Conservation (phyloP, 1,139 yeast genomes). For the Kazachstania sp. region DNA sequence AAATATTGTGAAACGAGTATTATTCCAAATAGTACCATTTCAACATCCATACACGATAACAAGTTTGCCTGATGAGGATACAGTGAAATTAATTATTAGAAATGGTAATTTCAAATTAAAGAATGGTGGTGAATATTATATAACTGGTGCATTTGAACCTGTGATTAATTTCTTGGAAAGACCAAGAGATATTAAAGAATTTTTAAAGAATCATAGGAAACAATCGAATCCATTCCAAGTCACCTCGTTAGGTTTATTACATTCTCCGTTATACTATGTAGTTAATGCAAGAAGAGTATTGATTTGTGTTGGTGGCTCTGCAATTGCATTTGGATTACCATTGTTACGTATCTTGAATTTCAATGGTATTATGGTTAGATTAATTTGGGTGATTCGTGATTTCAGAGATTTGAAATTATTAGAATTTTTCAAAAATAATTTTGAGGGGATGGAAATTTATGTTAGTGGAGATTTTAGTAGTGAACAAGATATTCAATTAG, state of each 20-base stretch:
- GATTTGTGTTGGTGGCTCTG: slow-evolving; percentile 12
- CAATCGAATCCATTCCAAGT: slow-evolving; percentile 14
- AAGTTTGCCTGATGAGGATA: slow-evolving; percentile 46
- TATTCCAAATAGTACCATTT: slow-evolving; percentile 30
- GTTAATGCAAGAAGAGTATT: slow-evolving; percentile 42
- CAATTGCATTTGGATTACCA: slow-evolving; percentile 12
- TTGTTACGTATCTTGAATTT: slow-evolving; percentile 37
- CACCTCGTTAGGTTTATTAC: slow-evolving; percentile 26
- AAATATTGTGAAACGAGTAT: slow-evolving; percentile 21
- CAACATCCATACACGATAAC: slow-evolving; percentile 79
- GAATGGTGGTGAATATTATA: slow-evolving; percentile 45
- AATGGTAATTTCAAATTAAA: slow-evolving; percentile 50
- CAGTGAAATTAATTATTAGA: slow-evolving; percentile 38
- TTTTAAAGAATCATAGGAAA: neutral
- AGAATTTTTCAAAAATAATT: slow-evolving; percentile 51
- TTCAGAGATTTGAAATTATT: slow-evolving; percentile 63
- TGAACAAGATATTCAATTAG: slow-evolving; percentile 32
- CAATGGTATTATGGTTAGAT: slow-evolving; percentile 67
- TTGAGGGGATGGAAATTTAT: slow-evolving; percentile 64
- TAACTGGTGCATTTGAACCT: slow-evolving; percentile 74
- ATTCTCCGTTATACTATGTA: slow-evolving; percentile 30
- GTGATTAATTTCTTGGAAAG: slow-evolving; percentile 27
- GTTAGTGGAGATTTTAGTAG: slow-evolving; percentile 47
- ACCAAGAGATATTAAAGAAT: slow-evolving; percentile 8
- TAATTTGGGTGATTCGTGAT: slow-evolving; percentile 86